phyloP scores from a whole-genome alignment of 306 rosid genomes.

The Cicer arietinum region DNA sequence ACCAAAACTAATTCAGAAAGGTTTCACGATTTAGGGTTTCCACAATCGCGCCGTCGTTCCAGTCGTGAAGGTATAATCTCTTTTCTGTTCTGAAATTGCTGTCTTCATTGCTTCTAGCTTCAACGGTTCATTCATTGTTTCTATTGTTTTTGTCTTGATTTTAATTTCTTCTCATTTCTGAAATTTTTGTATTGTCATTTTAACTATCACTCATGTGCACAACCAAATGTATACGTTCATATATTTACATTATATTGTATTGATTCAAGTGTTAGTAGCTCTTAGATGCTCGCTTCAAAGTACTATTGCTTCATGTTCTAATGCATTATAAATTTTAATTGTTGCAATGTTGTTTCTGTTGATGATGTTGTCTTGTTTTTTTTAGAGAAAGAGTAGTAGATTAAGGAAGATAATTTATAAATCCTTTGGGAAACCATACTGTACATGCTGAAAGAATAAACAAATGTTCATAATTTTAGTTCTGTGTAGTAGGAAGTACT shows the following conservation, averaged over 20 bases:
- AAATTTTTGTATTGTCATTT: too few relatives aligned
- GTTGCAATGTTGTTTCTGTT: not conserved
- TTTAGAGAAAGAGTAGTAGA: not conserved
- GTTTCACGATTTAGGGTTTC: too few relatives aligned
- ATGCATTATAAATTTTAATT: not conserved
- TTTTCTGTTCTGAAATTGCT: too few relatives aligned
- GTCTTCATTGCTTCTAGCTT: too few relatives aligned
- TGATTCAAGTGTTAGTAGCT: conserved; percentile 1
- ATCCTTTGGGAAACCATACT: not conserved
- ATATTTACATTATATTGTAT: not conserved
- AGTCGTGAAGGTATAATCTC: too few relatives aligned
- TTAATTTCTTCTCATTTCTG: too few relatives aligned
- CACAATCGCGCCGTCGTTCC: too few relatives aligned
- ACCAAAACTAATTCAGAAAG: too few relatives aligned
- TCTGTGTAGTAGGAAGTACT: not conserved
- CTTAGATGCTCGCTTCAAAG: not conserved
- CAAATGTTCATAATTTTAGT: not conserved
- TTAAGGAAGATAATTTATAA: not conserved
- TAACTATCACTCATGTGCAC: not conserved
- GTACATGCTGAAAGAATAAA: not conserved
- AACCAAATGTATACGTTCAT: not conserved
- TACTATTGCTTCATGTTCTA: not conserved
- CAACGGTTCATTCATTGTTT: too few relatives aligned
- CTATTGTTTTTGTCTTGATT: too few relatives aligned
- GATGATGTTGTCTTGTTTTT: not conserved